These are phyloP conservation scores for Tuber magnatum DNA, from an alignment of 495 filamentous ascomycete genomes.

Conservation along the genomic window DNA sequence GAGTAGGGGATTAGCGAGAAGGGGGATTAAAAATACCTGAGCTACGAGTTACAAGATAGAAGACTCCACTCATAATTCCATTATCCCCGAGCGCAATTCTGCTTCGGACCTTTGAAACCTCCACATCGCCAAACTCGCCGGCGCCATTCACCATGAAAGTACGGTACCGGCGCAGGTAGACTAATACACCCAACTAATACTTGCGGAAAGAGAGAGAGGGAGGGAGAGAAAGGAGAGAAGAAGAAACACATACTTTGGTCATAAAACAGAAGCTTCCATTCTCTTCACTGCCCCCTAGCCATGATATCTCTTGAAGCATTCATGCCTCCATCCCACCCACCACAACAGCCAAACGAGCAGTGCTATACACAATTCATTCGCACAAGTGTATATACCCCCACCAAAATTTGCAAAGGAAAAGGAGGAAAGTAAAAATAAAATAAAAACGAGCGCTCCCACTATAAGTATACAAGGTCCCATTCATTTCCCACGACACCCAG, in stretches of 20 bases:
- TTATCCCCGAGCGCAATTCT: no score
- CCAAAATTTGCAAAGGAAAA: not conserved
- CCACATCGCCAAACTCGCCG: not conserved
- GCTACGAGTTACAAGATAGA: no score
- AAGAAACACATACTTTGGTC: not conserved
- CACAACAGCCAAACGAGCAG: not conserved
- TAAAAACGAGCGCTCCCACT: not conserved
- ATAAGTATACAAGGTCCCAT: slow-evolving; percentile 14
- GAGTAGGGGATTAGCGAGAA: no score
- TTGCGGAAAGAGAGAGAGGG: not conserved
- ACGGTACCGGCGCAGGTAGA: no score
- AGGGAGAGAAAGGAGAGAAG: not conserved
- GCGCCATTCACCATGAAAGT: no score
- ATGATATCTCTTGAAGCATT: not conserved
- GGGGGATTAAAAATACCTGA: no score
- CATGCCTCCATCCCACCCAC: not conserved
- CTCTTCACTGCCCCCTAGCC: not conserved
- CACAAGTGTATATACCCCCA: not conserved
- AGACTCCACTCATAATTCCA: not conserved
- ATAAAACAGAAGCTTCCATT: not conserved
- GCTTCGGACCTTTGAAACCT: not conserved
- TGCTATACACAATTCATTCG: no score
- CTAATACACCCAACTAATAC: not conserved
- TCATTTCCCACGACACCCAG: not conserved
- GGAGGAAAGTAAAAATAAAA: not conserved